Conservation (phyloP, 2,329 filamentous ascomycete species). For the Venturia aucupariae region DNA sequence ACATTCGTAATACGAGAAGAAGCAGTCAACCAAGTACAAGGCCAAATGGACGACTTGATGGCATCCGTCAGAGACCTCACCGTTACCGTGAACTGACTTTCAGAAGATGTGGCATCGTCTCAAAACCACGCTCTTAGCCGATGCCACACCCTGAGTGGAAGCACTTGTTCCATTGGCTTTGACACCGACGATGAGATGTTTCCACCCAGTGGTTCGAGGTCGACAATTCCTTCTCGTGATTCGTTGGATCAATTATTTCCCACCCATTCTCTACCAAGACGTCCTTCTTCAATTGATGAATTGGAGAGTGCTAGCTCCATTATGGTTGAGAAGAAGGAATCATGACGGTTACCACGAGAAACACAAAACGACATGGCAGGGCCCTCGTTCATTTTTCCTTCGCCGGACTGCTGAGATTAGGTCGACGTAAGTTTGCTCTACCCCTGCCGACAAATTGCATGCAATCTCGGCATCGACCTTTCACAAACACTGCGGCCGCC, state of each 20-base stretch:
- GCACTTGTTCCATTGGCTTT: neutral
- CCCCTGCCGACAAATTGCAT: neutral
- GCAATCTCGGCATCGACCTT: neutral
- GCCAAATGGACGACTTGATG: neutral
- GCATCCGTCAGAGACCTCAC: neutral
- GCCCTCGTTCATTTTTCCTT: neutral
- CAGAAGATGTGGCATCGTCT: neutral
- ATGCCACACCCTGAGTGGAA: neutral
- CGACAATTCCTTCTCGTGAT: neutral
- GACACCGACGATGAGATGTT: neutral
- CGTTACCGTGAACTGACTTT: neutral
- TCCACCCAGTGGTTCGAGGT: neutral
- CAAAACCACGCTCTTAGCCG: neutral
- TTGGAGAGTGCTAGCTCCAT: neutral
- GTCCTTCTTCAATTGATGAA: neutral
- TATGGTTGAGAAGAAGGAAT: neutral
- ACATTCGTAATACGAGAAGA: neutral
- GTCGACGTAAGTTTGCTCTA: neutral
- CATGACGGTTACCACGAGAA: neutral
- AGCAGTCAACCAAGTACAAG: neutral
- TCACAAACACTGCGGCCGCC: neutral
- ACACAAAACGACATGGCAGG: neutral
- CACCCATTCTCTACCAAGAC: neutral
- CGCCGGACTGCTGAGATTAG: neutral
- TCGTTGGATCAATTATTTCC: neutral